phyloP scores from a whole-genome alignment of 805 yeast species.

The Candida ortonii region DNA sequence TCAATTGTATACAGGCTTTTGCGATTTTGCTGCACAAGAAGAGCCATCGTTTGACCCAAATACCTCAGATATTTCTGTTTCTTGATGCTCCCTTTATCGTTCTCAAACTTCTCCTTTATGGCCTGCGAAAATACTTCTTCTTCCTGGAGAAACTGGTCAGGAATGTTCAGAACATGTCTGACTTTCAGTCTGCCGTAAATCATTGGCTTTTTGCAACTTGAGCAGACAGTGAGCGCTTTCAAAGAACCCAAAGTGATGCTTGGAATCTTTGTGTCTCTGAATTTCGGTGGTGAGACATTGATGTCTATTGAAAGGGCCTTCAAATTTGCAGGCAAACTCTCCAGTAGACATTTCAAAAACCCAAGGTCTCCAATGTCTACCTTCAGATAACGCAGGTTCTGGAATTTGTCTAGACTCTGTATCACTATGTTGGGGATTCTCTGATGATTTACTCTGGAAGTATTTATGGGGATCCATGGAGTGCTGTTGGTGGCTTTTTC shows the following conservation, averaged over 20 bases:
- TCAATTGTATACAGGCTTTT: conserved; percentile 19
- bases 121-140: conserved; percentile 12
- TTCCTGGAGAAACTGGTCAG: conserved; percentile 11
- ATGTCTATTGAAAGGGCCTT: conserved; percentile 19
- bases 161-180: conserved; percentile 17
- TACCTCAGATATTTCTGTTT: conserved; percentile 14
- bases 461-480: no score
- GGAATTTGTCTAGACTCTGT: conserved; percentile 8
- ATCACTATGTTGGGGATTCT: conserved; percentile 10
- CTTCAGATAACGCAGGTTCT: conserved; percentile 16
- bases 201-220: conserved; percentile 13
- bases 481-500: no score
- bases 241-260: conserved; percentile 7
- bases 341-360: conserved; percentile 8
- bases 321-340: conserved; percentile 14
- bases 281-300: conserved; percentile 12
- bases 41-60: conserved; percentile 19
- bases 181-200: conserved; percentile 17
- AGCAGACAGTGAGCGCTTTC: conserved; percentile 10
- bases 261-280: conserved; percentile 8
- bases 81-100: conserved; percentile 11
- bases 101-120: conserved; percentile 13
- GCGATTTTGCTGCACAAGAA: conserved; percentile 11
- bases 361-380: conserved; percentile 14
- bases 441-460: no score